These are phyloP conservation scores for Piromyces finnis DNA, from an alignment of 192 early-diverging fungal genomes.

Conservation along the genomic window DNA sequence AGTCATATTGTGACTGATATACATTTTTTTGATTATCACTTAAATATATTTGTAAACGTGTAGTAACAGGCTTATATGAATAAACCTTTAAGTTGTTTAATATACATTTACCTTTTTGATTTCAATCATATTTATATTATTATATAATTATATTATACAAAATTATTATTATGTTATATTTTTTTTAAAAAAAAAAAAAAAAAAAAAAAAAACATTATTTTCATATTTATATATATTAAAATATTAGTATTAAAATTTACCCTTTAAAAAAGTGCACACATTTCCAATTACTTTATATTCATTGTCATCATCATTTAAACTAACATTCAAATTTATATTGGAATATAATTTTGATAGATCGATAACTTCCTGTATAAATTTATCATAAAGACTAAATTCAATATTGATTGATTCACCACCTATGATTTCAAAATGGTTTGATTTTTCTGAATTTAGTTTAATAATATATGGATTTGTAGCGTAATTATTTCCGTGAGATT, in stretches of 20 bases:
- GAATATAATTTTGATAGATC: neutral
- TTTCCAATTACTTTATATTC: neutral
- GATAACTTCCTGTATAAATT: neutral
- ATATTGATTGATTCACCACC: neutral
- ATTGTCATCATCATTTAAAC: neutral
- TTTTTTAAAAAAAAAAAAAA: neutral
- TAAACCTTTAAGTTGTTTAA: neutral
- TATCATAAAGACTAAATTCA: neutral
- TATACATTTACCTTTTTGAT: neutral
- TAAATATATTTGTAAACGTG: neutral
- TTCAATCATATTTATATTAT: too few species aligned
- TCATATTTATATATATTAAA: neutral
- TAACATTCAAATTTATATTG: neutral
- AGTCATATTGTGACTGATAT: neutral
- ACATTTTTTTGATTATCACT: neutral
- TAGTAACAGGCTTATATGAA: neutral
- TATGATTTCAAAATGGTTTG: neutral
- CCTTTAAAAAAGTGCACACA: neutral
- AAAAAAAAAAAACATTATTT: too few species aligned
- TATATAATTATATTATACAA: too few species aligned
- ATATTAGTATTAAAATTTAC: neutral
- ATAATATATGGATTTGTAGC: neutral
- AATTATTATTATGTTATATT: neutral
- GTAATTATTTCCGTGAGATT: neutral
- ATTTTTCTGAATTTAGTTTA: neutral